A percentile compares a stretch with the other conserved stretches of the same genome.
Conservation (phyloP, 371 early-diverging fungal genomes). For the Mortierella sp. region DNA sequence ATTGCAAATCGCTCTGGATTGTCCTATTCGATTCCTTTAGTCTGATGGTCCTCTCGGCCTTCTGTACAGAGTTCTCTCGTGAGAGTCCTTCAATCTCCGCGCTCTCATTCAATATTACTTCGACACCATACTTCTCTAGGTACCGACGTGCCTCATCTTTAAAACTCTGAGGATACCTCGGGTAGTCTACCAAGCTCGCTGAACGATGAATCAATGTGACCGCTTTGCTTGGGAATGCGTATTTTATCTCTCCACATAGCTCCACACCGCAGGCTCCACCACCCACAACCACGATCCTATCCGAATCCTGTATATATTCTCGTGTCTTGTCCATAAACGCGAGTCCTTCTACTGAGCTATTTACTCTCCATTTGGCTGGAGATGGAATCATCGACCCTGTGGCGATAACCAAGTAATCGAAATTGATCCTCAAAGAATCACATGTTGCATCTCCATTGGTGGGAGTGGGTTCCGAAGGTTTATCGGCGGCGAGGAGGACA, state of each 20-base stretch:
- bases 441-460: background rate
- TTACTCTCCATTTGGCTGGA: conserved; percentile 46
- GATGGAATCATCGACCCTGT: conserved; percentile 72
- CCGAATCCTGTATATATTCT: conserved; percentile 66
- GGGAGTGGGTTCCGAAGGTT: background rate
- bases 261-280: conserved; percentile 81
- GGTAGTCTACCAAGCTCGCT: conserved; percentile 60
- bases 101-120: conserved; percentile 73
- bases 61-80: conserved; percentile 32
- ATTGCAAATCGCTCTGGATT: conserved; percentile 61
- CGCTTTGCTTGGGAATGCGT: conserved; percentile 57
- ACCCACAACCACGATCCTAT: conserved; percentile 70
- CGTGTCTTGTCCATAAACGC: conserved; percentile 34
- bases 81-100: conserved; percentile 52
- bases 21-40: conserved; percentile 56
- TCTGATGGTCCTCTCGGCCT: conserved; percentile 56
- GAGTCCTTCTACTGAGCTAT: conserved; percentile 46
- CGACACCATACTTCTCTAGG: conserved; percentile 70
- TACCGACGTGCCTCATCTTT: conserved; percentile 63
- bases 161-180: conserved; percentile 59
- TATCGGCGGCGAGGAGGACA: conserved; percentile 34
- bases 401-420: conserved; percentile 80
- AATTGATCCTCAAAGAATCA: conserved; percentile 54
- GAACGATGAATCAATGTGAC: conserved; percentile 65
- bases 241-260: conserved; percentile 70